Evolutionary conservation across 1,284 basidiomycete genomes (phyloP).

Genomic region (Ustilago tritici): DNA sequence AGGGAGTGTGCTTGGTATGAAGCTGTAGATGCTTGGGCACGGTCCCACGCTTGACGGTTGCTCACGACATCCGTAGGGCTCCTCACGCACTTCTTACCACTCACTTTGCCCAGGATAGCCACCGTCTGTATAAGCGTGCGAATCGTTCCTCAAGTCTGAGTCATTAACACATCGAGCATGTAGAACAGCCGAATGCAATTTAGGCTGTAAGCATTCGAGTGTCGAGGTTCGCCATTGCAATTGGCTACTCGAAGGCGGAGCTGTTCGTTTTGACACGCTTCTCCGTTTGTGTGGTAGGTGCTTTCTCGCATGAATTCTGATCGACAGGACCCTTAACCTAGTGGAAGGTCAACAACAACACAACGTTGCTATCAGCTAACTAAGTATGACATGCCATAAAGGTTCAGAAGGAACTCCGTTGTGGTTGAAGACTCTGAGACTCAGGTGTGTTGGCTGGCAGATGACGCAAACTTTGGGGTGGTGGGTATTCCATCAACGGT

Average conservation of each 20-base stretch:
- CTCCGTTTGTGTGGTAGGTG: slow-evolving; percentile 22
- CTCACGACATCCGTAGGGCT: not conserved
- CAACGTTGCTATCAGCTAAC: too few species aligned
- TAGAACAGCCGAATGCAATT: not conserved
- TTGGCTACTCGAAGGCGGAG: slow-evolving; percentile 20
- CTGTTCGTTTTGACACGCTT: slow-evolving; percentile 30
- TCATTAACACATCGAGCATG: not conserved
- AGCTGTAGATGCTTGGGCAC: not conserved
- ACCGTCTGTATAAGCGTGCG: not conserved
- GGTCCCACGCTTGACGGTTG: not conserved
- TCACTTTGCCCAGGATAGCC: not conserved
- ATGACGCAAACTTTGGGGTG: too few species aligned
- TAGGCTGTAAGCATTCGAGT: not conserved
- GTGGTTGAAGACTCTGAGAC: too few species aligned
- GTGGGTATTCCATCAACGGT: too few species aligned
- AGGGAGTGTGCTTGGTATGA: not conserved
- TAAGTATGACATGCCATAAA: too few species aligned
- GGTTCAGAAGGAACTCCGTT: too few species aligned
- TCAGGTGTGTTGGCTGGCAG: too few species aligned
- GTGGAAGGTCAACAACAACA: too few species aligned
- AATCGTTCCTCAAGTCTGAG: not conserved
- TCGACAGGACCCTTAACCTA: too few species aligned
- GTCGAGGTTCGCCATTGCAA: slow-evolving; percentile 22
- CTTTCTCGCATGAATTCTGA: not conserved
- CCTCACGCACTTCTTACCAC: not conserved